Evolutionary conservation across 345 rosid genomes (phyloP), one percentile per base, ranked within the genome.

Genomic region (Moricandia arvensis): DNA sequence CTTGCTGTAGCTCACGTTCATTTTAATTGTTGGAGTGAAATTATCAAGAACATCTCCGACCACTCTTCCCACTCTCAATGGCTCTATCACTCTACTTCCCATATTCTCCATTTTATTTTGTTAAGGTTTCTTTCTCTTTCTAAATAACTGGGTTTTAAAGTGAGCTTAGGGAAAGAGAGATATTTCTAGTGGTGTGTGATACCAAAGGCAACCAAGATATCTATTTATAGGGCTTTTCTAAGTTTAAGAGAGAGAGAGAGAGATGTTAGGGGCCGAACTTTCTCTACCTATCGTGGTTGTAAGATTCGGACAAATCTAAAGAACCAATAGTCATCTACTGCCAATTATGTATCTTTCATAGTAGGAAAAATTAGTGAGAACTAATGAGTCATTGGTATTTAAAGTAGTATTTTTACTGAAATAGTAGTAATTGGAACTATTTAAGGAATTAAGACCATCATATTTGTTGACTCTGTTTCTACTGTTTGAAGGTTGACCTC

Each of bases 1-100:
- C 53, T 81, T 82, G 77, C 26, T 77, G 74, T 83, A 84, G 64
- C 75, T 83, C 26, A 87, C 90, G 35, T 15, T 58, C 86, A 87
- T 81, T 57, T 76, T 81, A 15, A 79, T 76, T 67, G 75, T 75
- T 55, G 85, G 88, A 12, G 59, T 80, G 82, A 87, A 87, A 30
- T 27, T 68, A 65, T 87, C 90, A 51, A 84, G 75, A 31, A 86
- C 87, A 63, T 86, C 89, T 75, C 87, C 87, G 17, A 86, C 64
- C 24, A 87, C 90, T 76, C 90, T 59, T 33, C 90, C 88, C 4
- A 87, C 76, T 43, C 78, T 72, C 31, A 87, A 75, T 37, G 90
- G 88, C 59, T 87, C 85, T 47, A 76, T 68, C 38, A 78, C 63
- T 77, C 72, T 77, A 43, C 29, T 72, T 68, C 73, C 68, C 63